Evolutionary conservation across 495 filamentous ascomycete species (phyloP).

Genomic region (Aspergillus wentii): DNA sequence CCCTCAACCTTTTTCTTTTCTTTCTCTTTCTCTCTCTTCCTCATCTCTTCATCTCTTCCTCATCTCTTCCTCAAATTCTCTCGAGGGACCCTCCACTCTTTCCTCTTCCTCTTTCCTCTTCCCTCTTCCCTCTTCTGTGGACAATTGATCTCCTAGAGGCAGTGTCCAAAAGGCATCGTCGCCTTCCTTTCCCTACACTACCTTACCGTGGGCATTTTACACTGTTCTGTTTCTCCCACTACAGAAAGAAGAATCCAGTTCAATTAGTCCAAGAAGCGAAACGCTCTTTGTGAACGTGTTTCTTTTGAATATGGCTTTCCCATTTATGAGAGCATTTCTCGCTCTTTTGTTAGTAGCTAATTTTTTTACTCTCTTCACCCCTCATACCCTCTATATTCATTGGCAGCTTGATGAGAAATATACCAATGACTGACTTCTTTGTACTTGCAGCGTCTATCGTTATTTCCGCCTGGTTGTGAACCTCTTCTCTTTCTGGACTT

Average conservation of each 20-base stretch:
- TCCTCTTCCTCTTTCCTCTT: constrained; percentile 14
- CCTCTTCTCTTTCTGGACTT: constrained; percentile 58
- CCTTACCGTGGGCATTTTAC: too few species aligned
- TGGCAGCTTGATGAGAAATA: neutral
- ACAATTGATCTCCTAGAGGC: constrained; percentile 10
- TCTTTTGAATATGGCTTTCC: constrained; percentile 33
- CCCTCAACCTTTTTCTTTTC: constrained; percentile 15
- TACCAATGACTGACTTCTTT: constrained; percentile 8
- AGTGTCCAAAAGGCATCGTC: too few species aligned
- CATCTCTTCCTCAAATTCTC: neutral
- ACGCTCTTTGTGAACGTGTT: neutral
- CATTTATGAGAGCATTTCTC: constrained; percentile 43
- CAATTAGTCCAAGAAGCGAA: constrained; percentile 1
- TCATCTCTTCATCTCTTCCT: neutral
- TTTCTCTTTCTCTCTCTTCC: constrained; percentile 6
- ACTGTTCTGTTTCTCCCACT: neutral
- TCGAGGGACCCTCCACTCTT: constrained; percentile 1
- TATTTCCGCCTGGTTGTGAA: constrained; percentile 66
- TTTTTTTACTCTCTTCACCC: neutral
- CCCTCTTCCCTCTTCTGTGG: neutral
- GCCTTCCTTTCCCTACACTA: too few species aligned
- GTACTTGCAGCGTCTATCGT: constrained; percentile 46
- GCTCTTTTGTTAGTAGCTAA: constrained; percentile 40
- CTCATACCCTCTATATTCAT: neutral
- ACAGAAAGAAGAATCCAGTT: constrained; percentile 1